Base-by-base conservation (phyloP, 768 basidiomycete genomes). In the Clitopilus passeckerianus region DNA sequence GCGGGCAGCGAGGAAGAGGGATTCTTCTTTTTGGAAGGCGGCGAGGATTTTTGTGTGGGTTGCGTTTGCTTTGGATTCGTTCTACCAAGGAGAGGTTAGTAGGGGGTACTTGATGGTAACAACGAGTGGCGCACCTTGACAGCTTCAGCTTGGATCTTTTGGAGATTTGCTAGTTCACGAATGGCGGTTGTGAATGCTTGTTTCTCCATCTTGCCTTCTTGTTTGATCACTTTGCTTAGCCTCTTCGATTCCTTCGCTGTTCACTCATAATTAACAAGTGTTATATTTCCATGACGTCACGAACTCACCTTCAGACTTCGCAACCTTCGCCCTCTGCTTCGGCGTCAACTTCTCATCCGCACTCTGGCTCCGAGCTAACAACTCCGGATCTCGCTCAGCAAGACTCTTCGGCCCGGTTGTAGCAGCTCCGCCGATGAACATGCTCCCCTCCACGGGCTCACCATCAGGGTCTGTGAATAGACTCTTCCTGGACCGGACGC, bases 201-300 rank as follows among this genome's bases (percentile, higher is more conserved):
- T 67, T 85, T 85, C 71, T 92, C 90, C 1, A 81, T 76, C 66
- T 85, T 86, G 0, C 80, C 87, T 70, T 91, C 91, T 1, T 77
- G 71, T 70, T 82, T 86, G 65, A 93, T 83, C 34, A 93, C 80
- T 67, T 84, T 91, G 6, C 86, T 82, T 34, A 92, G 72, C 37
- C 74, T 77, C 64, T 81, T 85, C 6, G 80, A 80, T 53, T 89
- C 83, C 63, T 80, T 83, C 55, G 71, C 87, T 90, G 62, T 1
- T 58, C 18, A 22, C 2, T 12, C 16, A 10, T 23, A 2, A 20
- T 20, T n/a, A 18, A 10, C 20, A 1, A 23, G 2, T 50, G n/a
- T 50, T 22, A 30, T 5, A 22, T n/a, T 46, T 20, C 10, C n/a
- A 23, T 41, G 57, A 53, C 27, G 12, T 41, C 46, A 50, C 9